These are phyloP conservation scores for Trichoderma virens DNA, from an alignment of 495 filamentous ascomycete genomes.

Conservation along the genomic window DNA sequence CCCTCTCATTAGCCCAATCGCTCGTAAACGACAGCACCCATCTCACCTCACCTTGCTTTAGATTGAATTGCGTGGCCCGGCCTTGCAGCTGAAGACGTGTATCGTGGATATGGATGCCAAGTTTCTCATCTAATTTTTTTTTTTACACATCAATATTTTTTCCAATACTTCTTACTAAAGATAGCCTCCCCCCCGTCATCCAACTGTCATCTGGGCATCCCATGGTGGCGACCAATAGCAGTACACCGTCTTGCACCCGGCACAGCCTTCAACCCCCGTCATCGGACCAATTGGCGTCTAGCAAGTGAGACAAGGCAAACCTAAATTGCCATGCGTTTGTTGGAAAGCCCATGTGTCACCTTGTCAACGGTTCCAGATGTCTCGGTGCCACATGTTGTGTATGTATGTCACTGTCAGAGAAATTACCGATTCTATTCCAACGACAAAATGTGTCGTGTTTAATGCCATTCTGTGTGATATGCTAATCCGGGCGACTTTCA, in stretches of 20 bases:
- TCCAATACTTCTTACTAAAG: background rate
- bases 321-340: background rate
- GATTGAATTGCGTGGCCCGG: background rate
- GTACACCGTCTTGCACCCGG: background rate
- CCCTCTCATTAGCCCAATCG: background rate
- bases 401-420: too few relatives aligned
- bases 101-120: background rate
- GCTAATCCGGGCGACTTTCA: background rate
- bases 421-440: constrained; percentile 5
- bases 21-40: background rate
- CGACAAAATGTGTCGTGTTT: background rate
- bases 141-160: background rate
- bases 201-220: background rate
- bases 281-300: background rate
- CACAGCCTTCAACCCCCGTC: background rate
- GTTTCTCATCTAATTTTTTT: background rate
- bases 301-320: background rate
- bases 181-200: background rate
- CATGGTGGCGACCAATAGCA: background rate
- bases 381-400: background rate
- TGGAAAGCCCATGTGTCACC: background rate
- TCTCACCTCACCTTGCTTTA: background rate
- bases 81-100: background rate
- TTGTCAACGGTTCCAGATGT: background rate
- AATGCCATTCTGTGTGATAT: constrained; percentile 6